Evolutionary conservation across 345 rosid genomes (phyloP).

Genomic region (Ricinus communis): DNA sequence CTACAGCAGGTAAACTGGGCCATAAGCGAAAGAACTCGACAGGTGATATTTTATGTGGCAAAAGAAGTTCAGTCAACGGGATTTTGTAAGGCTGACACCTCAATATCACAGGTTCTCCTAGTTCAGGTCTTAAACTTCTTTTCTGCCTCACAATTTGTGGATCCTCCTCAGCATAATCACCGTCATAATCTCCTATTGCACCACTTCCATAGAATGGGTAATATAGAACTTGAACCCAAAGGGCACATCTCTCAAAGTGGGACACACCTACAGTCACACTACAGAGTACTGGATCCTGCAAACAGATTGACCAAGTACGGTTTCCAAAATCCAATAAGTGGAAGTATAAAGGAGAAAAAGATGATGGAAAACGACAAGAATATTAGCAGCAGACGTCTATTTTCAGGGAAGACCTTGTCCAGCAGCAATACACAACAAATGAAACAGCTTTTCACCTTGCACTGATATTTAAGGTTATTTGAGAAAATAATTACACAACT

Average conservation of each 20-base stretch:
- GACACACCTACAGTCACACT: constrained; percentile 96
- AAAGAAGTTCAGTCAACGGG: constrained; percentile 91
- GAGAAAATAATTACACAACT: not conserved
- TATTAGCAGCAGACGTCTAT: not conserved
- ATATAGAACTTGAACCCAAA: constrained; percentile 95
- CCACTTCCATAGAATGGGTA: constrained; percentile 95
- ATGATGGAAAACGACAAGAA: not conserved
- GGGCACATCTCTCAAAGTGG: constrained; percentile 91
- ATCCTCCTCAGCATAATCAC: constrained; percentile 87
- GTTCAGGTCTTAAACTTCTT: constrained; percentile 79
- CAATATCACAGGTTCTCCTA: constrained; percentile 94
- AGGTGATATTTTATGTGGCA: constrained; percentile 92
- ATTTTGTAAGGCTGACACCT: constrained; percentile 97
- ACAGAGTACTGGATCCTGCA: constrained; percentile 83
- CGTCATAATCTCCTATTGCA: constrained; percentile 73
- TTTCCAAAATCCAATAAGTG: constrained; percentile 1
- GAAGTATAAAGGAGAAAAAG: not conserved
- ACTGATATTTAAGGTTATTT: not conserved
- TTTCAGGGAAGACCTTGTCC: not conserved
- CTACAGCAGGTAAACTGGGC: constrained; percentile 96
- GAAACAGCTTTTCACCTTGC: not conserved
- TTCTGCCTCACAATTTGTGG: constrained; percentile 77
- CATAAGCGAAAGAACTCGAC: constrained; percentile 97
- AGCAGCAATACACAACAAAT: not conserved
- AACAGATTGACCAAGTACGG: constrained; percentile 23